Percentiles rank a stretch among this genome's conserved stretches.
These are phyloP conservation scores for Rhizophora apiculata DNA, from an alignment of 345 rosid genomes.

Conservation along the genomic window DNA sequence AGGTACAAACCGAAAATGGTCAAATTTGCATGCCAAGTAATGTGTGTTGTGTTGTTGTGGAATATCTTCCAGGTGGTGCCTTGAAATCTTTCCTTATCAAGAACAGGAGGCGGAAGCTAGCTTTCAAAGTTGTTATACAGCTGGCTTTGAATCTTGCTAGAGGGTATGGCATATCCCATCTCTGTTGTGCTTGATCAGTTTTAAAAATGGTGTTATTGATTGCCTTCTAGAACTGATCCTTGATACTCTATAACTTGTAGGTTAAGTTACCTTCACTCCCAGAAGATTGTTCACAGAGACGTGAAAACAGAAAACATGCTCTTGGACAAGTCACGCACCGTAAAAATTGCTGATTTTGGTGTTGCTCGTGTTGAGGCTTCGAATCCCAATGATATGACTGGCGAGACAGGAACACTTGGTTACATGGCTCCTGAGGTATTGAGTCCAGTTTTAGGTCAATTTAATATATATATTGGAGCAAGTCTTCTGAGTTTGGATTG, in stretches of 20 bases:
- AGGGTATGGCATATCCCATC: conserved; percentile 49
- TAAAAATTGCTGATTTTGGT: conserved; percentile 96
- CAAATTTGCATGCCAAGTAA: conserved; percentile 80
- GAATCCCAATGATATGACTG: conserved; percentile 98
- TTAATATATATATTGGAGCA: too few species aligned
- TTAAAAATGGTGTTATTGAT: too few species aligned
- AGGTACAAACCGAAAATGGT: conserved; percentile 78
- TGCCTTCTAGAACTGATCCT: not conserved
- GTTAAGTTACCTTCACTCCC: conserved; percentile 91
- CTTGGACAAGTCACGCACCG: conserved; percentile 73
- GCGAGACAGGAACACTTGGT: conserved; percentile 99
- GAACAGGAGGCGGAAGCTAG: conserved; percentile 82
- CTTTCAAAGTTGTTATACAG: conserved; percentile 90
- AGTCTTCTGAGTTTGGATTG: not conserved
- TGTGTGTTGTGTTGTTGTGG: conserved; percentile 94
- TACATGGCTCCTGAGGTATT: conserved; percentile 99
- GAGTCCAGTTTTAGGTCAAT: not conserved
- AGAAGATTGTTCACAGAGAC: conserved; percentile 97
- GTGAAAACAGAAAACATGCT: conserved; percentile 99
- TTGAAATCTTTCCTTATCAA: conserved; percentile 83
- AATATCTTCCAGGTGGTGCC: conserved; percentile 93
- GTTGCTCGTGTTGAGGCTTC: conserved; percentile 99
- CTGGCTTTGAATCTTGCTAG: conserved; percentile 96
- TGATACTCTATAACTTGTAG: conserved; percentile 37
- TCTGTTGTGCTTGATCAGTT: not conserved